Base-by-base conservation (phyloP, 129 eudicot species). In the Rutidosis leptorrhynchoides region DNA sequence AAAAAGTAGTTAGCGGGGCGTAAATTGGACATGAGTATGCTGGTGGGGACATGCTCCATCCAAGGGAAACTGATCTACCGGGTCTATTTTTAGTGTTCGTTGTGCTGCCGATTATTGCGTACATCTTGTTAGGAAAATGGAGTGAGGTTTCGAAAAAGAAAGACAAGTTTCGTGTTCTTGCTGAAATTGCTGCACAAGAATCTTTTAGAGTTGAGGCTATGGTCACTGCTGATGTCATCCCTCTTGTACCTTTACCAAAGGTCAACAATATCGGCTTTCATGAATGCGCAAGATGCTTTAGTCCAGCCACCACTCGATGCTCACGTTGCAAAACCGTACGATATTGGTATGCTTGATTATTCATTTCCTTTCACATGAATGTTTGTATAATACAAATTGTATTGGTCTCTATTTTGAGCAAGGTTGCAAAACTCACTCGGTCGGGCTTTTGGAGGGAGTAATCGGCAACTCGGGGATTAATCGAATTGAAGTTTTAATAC, bases 81-180 rank as follows among this genome's bases (percentile, higher is more conserved):
- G 80, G 75, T 61, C 78, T 87, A 46, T 78, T 91, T 81, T 35
- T 91, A 77, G 81, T 88, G 85, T 82, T 91, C 21, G 80, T 91
- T 68, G 95, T 91, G 72, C 82, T 91, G 54, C 98, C 98, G 65
- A 72, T 91, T 42, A 76, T 88, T 76, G 68, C 82, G n/a, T 91
- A 91, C 67, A 70, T 91, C 64, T 69, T 88, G 46, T 83, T 91
- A 69, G 98, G 96, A 75, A 91, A 79, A 88, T 91, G 98, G 90
- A 88, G 88, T 77, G 96, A 91, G 77, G 63, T 77, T 62, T 32
- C 96, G 2, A 81, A 69, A 65, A 87, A 69, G 82, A 91, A 81
- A 72, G 90, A 79, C 58, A 78, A 87, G 73, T 21, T 83, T 59
- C 64, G 84, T 67, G 77, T 83, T 53, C 81, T 87, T 26, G 84